phyloP scores from a whole-genome alignment of 192 early-diverging fungal genomes.

The Tieghemiomyces parasiticus region DNA sequence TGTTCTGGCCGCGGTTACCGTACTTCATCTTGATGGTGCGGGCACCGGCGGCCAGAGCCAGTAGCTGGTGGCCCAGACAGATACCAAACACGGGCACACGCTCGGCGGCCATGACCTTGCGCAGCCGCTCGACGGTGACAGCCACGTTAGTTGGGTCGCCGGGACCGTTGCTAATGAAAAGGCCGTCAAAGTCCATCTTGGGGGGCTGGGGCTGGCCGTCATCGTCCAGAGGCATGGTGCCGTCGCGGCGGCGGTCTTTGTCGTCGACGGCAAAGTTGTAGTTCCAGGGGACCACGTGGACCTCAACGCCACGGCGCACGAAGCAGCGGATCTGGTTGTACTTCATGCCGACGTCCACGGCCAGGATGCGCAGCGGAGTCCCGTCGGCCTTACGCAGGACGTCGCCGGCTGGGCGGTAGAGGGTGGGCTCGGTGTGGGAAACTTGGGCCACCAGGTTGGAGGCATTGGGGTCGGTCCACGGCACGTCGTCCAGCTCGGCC shows the following conservation, averaged over 20 bases:
- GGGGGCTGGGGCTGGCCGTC: constrained; percentile 5
- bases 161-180: constrained; percentile 91
- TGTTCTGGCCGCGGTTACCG: constrained; percentile 99
- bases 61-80: constrained; percentile 96
- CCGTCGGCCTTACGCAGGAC: constrained; percentile 26
- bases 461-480: constrained; percentile 86
- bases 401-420: constrained; percentile 54
- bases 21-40: constrained; percentile 93
- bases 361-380: constrained; percentile 44
- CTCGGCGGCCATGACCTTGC: constrained; percentile 41
- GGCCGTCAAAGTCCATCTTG: constrained; percentile 63
- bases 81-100: constrained; percentile 96
- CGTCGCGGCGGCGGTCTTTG: too few relatives aligned
- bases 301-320: constrained; percentile 82
- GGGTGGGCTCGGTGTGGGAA: constrained; percentile 61
- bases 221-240: too few relatives aligned
- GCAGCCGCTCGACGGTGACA: constrained; percentile 59
- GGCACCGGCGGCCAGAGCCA: constrained; percentile 87
- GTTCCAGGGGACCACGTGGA: constrained; percentile 93
- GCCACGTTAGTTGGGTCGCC: constrained; percentile 85
- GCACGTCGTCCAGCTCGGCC: constrained; percentile 58
- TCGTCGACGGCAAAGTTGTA: constrained; percentile 73
- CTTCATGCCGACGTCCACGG: constrained; percentile 98
- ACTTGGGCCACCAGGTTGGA: constrained; percentile 92
- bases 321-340: constrained; percentile 99